phyloP scores from a whole-genome alignment of 1,284 basidiomycete genomes.

The Papiliotrema nemorosa region DNA sequence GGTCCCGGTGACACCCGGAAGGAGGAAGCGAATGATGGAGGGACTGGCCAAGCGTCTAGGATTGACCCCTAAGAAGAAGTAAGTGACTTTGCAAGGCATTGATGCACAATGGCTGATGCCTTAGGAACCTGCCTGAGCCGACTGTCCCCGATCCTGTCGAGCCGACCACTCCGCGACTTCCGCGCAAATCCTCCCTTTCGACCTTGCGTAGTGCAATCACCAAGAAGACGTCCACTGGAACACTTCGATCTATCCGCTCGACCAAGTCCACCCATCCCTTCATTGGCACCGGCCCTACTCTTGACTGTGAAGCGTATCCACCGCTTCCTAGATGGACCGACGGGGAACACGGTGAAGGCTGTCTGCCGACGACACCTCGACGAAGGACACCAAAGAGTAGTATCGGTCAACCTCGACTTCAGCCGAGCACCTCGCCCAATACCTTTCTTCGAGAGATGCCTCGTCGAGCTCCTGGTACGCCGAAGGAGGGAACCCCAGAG shows the following conservation, averaged over 20 bases:
- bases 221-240: conserved; percentile 23
- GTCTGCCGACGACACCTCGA: conserved; percentile 11
- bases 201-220: conserved; percentile 21
- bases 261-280: conserved; percentile 10
- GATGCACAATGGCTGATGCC: background rate
- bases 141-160: background rate
- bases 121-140: background rate
- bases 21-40: conserved; percentile 24
- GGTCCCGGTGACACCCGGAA: conserved; percentile 23
- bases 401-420: conserved; percentile 21
- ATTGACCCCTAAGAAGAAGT: conserved; percentile 30
- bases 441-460: conserved; percentile 20
- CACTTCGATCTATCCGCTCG: conserved; percentile 18
- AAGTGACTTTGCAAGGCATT: conserved; percentile 9
- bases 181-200: conserved; percentile 21
- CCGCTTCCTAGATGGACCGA: conserved; percentile 5
- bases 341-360: conserved; percentile 7
- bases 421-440: conserved; percentile 11
- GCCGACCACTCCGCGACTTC: conserved; percentile 8
- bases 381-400: conserved; percentile 21
- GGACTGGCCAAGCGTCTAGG: conserved; percentile 27
- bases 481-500: conserved; percentile 12
- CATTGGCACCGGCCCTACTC: conserved; percentile 4
- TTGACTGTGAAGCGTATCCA: conserved; percentile 10
- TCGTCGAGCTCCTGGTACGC: conserved; percentile 21